Evolutionary conservation across 495 filamentous ascomycete genomes (phyloP).

Genomic region (Friedmanniomyces endolithicus): DNA sequence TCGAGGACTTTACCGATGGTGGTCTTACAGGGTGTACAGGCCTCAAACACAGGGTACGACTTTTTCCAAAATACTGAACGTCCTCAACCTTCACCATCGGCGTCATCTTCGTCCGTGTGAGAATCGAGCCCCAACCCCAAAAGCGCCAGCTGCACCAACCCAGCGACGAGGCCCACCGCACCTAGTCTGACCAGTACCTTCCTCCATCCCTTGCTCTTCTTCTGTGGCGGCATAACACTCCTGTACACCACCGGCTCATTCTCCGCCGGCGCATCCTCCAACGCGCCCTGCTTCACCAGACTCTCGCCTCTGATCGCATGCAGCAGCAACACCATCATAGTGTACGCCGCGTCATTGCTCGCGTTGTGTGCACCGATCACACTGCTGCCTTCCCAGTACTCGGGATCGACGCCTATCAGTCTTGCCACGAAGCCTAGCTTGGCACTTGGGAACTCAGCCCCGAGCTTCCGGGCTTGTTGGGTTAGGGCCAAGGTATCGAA

Average conservation of each 20-base stretch:
- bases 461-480: background rate
- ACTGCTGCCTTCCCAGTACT: background rate
- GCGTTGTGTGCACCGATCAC: slow-evolving; percentile 6
- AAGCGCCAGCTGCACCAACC: background rate
- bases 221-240: background rate
- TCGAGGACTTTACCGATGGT: too few relatives aligned
- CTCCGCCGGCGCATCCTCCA: background rate
- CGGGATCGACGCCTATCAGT: slow-evolving; percentile 1
- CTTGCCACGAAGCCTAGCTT: background rate
- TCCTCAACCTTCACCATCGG: too few relatives aligned
- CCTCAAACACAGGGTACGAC: too few relatives aligned
- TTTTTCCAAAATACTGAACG: too few relatives aligned
- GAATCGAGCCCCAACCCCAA: background rate
- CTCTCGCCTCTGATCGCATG: background rate
- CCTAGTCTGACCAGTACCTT: background rate
- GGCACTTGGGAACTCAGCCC: background rate
- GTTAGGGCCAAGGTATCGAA: background rate
- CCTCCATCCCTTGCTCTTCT: background rate
- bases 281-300: background rate
- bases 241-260: background rate
- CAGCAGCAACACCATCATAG: slow-evolving; percentile 10
- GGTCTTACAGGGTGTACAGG: too few relatives aligned
- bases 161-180: background rate
- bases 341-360: slow-evolving; percentile 9
- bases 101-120: too few relatives aligned